Base-by-base conservation (phyloP, 148 eudicot species). In the Agrostemma githago region DNA sequence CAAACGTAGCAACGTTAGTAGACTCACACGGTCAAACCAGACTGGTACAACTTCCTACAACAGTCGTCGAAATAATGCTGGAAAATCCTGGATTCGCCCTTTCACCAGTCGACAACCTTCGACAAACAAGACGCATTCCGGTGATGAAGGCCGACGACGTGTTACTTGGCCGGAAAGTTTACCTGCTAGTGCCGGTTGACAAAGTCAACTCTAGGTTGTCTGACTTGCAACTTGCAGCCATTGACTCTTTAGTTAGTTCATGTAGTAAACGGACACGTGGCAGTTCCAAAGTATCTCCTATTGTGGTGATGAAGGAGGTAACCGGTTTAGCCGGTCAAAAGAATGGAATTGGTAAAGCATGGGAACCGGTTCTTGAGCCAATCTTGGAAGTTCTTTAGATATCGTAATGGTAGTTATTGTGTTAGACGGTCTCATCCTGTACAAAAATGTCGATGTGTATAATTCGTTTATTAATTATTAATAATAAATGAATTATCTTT, bases 41-140 rank as follows among this genome's bases (percentile, higher is more conserved):
- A 53, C 54, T 64, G 34, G 20, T 78, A 14, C 11, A 78, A 20
- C 71, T 77, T 26, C 81, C 85, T 26, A 78, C 75, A 15, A 82
- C 83, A 8, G 87, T 77, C 26, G 85, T 85, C 4, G 87, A 84
- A 62, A 43, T 84, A 51, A 84, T 84, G 87, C 75, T 84, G 5
- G 87, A 84, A 9, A 62, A 72, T 5, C 87, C 87, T 0, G 83
- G 85, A 0, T 76, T 77, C 77, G 79, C 80, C 37, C 68, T 80
- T 7, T 9, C 85, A 44, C 78, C 82, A 12, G 73, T 73, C 14
- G 74, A 72, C 1, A 73, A 62, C 2, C 71, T 84, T 34, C 72
- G 60, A 26, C 66, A 14, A 38, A 82, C 67, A 15, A 14, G 20
- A 16, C 81, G 81, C 60, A 53, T 84, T 17, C 12, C 79, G 59